These are phyloP conservation scores for Picochlorum sp. DNA, from an alignment of 139 green algal species.

Conservation along the genomic window DNA sequence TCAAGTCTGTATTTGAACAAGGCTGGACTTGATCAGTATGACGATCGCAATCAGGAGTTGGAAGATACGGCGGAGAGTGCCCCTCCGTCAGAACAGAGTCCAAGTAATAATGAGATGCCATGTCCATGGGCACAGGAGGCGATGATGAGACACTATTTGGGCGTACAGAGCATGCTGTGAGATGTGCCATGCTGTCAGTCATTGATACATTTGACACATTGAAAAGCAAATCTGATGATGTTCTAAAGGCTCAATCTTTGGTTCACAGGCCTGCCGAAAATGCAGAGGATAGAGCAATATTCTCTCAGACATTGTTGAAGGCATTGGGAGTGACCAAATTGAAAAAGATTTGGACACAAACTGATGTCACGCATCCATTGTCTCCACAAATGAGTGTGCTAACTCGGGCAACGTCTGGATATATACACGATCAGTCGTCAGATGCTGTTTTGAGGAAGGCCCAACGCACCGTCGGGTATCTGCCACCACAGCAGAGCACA, in stretches of 20 bases:
- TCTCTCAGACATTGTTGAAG: conserved; percentile 10
- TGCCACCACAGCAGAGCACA: background rate
- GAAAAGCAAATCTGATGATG: conserved; percentile 5
- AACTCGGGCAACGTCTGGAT: too few relatives aligned
- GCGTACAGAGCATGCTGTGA: background rate
- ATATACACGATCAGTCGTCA: too few relatives aligned
- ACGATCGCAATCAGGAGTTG: background rate
- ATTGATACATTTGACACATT: conserved; percentile 8
- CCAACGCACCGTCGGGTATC: too few relatives aligned
- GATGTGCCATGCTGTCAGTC: conserved; percentile 2
- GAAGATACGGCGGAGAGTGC: conserved; percentile 4
- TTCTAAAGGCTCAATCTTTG: conserved; percentile 14
- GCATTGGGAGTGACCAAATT: background rate
- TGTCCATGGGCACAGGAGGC: too few relatives aligned
- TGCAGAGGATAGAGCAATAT: conserved; percentile 11
- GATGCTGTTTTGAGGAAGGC: too few relatives aligned
- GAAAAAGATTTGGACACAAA: conserved; percentile 4
- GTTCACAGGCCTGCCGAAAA: background rate
- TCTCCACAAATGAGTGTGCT: background rate
- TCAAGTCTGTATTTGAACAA: conserved; percentile 24
- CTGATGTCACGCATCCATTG: background rate
- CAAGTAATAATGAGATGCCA: background rate
- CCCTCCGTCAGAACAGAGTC: background rate
- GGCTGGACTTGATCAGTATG: background rate
- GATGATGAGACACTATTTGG: conserved; percentile 3